Evolutionary conservation across 257 asterid species (phyloP).

Genomic region (Salvia rosmarinus): DNA sequence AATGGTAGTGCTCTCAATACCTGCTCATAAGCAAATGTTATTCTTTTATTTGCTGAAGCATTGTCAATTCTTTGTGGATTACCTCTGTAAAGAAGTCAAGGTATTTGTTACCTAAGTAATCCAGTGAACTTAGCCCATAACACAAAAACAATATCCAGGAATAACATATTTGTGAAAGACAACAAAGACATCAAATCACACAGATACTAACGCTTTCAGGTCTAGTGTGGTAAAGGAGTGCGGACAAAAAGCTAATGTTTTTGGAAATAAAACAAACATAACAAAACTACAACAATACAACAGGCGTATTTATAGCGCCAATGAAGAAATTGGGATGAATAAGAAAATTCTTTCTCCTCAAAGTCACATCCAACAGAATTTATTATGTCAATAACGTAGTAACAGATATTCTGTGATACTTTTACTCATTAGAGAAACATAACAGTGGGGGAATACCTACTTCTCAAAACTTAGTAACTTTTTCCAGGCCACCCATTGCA

Average conservation of each 20-base stretch:
- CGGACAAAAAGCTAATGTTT: neutral
- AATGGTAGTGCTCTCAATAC: slow-evolving; percentile 45
- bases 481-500: slow-evolving; percentile 94
- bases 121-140: slow-evolving; percentile 4
- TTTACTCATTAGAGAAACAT: slow-evolving; percentile 22
- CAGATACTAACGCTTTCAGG: too few relatives aligned
- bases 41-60: slow-evolving; percentile 76
- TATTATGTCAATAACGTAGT: neutral
- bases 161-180: neutral
- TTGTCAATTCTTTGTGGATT: slow-evolving; percentile 96
- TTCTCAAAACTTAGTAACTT: slow-evolving; percentile 81
- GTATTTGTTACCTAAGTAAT: slow-evolving; percentile 6
- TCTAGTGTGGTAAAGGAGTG: too few relatives aligned
- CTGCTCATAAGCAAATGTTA: slow-evolving; percentile 89
- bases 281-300: neutral
- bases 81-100: slow-evolving; percentile 57
- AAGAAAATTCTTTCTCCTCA: neutral
- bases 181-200: slow-evolving; percentile 2
- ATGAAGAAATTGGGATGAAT: neutral
- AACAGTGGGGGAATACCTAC: slow-evolving; percentile 46
- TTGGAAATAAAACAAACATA: too few relatives aligned
- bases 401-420: neutral
- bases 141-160: neutral
- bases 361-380: neutral
- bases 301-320: slow-evolving; percentile 7